phyloP scores from a whole-genome alignment of 2,329 filamentous ascomycete genomes.

The Penicillium digitatum region DNA sequence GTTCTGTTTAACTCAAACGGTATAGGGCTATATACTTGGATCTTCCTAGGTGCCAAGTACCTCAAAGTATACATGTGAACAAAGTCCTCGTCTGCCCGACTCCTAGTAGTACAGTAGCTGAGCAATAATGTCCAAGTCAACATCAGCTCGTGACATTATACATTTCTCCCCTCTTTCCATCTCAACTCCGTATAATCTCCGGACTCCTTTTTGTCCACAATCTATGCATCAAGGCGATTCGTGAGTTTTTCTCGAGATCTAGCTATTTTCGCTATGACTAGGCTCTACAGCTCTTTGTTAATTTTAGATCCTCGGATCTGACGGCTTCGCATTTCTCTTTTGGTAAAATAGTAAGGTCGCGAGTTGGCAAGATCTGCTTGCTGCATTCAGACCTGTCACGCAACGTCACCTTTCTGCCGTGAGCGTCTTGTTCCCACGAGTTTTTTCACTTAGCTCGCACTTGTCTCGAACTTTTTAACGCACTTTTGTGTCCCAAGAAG shows the following conservation, averaged over 20 bases:
- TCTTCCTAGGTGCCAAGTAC: background rate
- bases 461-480: background rate
- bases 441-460: background rate
- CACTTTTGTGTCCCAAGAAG: background rate
- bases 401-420: conserved; percentile 10
- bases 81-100: conserved; percentile 3
- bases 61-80: background rate
- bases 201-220: background rate
- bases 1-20: background rate
- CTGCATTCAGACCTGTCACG: conserved; percentile 22
- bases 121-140: background rate
- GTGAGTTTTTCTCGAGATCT: background rate
- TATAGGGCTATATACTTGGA: background rate
- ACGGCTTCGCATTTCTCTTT: background rate
- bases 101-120: conserved; percentile 3
- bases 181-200: background rate
- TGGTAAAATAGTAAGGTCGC: background rate
- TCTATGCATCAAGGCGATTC: background rate
- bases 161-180: background rate
- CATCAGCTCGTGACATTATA: conserved; percentile 18
- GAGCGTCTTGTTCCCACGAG: background rate
- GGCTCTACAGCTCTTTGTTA: background rate
- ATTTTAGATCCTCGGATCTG: background rate
- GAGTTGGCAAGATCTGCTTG: conserved; percentile 10
- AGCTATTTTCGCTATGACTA: background rate